Base-by-base conservation (phyloP, 116 monocot genomes). In the Dioscorea cayenensis region DNA sequence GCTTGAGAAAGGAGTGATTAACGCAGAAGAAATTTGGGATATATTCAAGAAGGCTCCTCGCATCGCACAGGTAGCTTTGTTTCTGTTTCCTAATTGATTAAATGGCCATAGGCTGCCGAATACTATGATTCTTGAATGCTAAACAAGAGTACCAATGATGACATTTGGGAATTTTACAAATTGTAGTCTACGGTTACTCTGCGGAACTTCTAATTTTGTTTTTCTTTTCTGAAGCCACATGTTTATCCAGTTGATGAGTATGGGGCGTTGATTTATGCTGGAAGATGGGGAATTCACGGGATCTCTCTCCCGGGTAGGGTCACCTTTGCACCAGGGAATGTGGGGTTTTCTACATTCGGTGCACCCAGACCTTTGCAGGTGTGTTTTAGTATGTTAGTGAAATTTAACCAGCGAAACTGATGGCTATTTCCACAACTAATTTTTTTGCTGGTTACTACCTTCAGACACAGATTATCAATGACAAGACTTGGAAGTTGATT, bases 321-420 rank as follows among this genome's bases (percentile, higher is more conserved):
- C 12, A 94, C 90, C 36, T 94, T 94, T 88, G 90, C 94, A 36
- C 94, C 94, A 48, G 94, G 94, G 75, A 86, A 94, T 77, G 77
- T 71, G 18, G 94, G 94, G 49, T 90, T 82, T 79, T 77, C 80
- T 17, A 88, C 90, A 29, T 94, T 94, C 82, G 88, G 88, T 38
- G 90, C 88, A 69, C 88, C 90, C 7, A 76, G 94, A 51, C 94
- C 90, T 51, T 73, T 88, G 82, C 86, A 94, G 88, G 94, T 88
- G 79, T 38, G 28, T 36, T 62, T 62, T 62, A 23, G 21, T 19
- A 16, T 59, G 1, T 9, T 23, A 28, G 32, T 27, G 66, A 6
- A 19, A 63, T 6, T 52, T 18, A 43, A 10, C 19, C 23, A 3
- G 11, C 49, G 6, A 13, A 32, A 58, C 5, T 52, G 28, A 43